Percentiles rank a stretch among this genome's conserved stretches.
Conservation (phyloP, 352 stramenopile genomes). For the Phytophthora tentaculata region DNA sequence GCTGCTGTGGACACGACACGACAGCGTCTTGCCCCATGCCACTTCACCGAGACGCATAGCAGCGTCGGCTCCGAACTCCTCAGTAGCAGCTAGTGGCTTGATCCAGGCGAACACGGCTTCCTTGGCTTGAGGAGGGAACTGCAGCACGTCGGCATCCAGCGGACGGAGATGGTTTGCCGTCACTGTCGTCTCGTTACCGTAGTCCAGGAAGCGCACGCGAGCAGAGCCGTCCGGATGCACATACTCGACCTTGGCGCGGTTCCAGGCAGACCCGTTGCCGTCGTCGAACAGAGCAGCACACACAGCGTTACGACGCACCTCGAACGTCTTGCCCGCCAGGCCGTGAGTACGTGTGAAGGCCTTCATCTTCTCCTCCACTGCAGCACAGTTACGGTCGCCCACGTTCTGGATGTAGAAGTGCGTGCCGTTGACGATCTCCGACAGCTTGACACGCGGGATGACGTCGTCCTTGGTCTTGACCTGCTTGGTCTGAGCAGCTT, state of each 20-base stretch:
- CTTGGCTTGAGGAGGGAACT: conserved; percentile 91
- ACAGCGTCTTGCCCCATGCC: conserved; percentile 93
- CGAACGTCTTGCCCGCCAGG: conserved; percentile 88
- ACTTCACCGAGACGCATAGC: conserved; percentile 90
- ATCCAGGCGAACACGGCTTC: conserved; percentile 88
- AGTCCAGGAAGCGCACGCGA: conserved; percentile 95
- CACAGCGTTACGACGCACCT: conserved; percentile 90
- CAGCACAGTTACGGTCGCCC: conserved; percentile 84
- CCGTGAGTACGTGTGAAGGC: conserved; percentile 91
- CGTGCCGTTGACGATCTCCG: conserved; percentile 94
- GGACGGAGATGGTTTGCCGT: conserved; percentile 87
- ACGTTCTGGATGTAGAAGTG: conserved; percentile 95
- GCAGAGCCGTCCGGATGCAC: conserved; percentile 65
- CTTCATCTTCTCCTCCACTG: conserved; percentile 95
- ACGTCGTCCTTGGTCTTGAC: conserved; percentile 72
- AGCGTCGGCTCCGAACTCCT: conserved; percentile 94
- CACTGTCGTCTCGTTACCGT: conserved; percentile 93
- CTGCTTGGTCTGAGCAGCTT: conserved; percentile 54
- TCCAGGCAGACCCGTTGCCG: conserved; percentile 92
- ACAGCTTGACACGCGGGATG: conserved; percentile 87
- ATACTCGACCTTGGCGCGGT: conserved; percentile 92
- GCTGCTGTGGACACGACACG: conserved; percentile 67
- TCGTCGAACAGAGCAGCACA: conserved; percentile 97
- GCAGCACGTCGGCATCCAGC: conserved; percentile 88
- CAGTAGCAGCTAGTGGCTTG: conserved; percentile 79